Evolutionary conservation across 2,329 filamentous ascomycete genomes (phyloP), one percentile per base, ranked within the genome.

Genomic region (Colletotrichum sp.): DNA sequence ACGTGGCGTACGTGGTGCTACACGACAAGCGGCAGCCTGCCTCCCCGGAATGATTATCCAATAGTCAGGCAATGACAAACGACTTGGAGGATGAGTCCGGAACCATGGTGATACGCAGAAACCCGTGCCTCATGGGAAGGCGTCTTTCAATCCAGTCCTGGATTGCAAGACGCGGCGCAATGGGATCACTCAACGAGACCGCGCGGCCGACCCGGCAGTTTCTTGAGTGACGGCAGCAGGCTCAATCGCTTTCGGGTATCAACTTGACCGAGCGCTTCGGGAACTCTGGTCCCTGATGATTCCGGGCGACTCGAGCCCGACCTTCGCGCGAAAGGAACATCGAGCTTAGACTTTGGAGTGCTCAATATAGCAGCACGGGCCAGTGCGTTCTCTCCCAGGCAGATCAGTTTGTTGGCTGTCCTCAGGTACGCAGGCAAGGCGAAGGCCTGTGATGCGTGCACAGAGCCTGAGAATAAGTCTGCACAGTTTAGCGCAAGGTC

Each of bases 1-100:
- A 72, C 58, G 69, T 72, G 69, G 38, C 64, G 30, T 68, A 43
- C 24, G 26, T 65, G 16, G 64, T 58, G 56, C 26, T 34, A 73
- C 70, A 34, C 56, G 24, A 67, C 62, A 58, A 68, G 52, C 64
- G 56, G 73, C 56, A 32, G n/a, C 64, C 69, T 68, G 69, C 69
- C 34, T 28, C 69, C 26, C 26, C 64, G 69, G 62, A 55, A 43
- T 8, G 8, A 26, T 26, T 55, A 15, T 43, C 72, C 68, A 71
- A 71, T 66, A 43, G 32, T 18, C 38, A 24, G 36, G 26, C 48
- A 21, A 55, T 28, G 55, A 48, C n/a, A 71, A 55, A 61, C 60
- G 26, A 43, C n/a, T 61, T 61, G 26, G 8, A 62, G 24, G 15
- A 56, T 62, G 48, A 56, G n/a, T 43, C 48, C 52, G 34, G 52